Evolutionary conservation across 2,329 filamentous ascomycete species (phyloP).

Genomic region (Colletotrichum tamarilloi): DNA sequence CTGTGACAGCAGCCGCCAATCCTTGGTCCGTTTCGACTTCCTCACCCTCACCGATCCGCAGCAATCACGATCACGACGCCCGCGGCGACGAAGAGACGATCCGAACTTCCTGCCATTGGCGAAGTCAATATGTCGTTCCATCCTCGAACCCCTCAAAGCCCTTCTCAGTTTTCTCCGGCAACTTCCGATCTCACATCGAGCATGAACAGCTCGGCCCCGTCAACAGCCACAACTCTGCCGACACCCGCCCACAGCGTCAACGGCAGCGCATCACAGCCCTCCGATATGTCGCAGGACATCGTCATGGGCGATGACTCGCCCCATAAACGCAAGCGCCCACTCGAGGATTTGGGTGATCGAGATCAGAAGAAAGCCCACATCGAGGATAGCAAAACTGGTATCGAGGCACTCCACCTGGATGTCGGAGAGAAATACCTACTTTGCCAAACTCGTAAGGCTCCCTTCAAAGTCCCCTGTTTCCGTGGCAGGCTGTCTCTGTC

Average conservation of each 20-base stretch:
- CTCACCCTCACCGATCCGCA: slow-evolving; percentile 41
- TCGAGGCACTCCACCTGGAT: slow-evolving; percentile 74
- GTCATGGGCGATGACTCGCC: slow-evolving; percentile 63
- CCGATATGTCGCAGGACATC: slow-evolving; percentile 55
- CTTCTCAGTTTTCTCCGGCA: slow-evolving; percentile 69
- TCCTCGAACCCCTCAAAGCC: slow-evolving; percentile 75
- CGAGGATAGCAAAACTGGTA: slow-evolving; percentile 70
- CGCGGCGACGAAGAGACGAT: slow-evolving; percentile 33
- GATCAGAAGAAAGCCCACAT: slow-evolving; percentile 71
- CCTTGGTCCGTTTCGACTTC: slow-evolving; percentile 29
- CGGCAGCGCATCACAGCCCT: slow-evolving; percentile 59
- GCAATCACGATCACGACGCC: slow-evolving; percentile 45
- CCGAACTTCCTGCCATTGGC: slow-evolving; percentile 39
- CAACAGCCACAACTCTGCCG: slow-evolving; percentile 65
- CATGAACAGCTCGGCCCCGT: slow-evolving; percentile 63
- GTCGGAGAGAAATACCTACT: slow-evolving; percentile 75
- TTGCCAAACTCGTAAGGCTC: slow-evolving; percentile 74
- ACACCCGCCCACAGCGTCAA: slow-evolving; percentile 73
- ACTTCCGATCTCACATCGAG: slow-evolving; percentile 63
- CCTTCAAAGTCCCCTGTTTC: slow-evolving; percentile 49
- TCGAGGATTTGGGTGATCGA: slow-evolving; percentile 67
- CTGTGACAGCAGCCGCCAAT: slow-evolving; percentile 4
- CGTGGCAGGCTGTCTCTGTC: slow-evolving; percentile 35
- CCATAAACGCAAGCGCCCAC: slow-evolving; percentile 71
- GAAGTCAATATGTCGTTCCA: slow-evolving; percentile 72